Base-by-base conservation (phyloP, 495 filamentous ascomycete genomes). In the Aspergillus affinis region DNA sequence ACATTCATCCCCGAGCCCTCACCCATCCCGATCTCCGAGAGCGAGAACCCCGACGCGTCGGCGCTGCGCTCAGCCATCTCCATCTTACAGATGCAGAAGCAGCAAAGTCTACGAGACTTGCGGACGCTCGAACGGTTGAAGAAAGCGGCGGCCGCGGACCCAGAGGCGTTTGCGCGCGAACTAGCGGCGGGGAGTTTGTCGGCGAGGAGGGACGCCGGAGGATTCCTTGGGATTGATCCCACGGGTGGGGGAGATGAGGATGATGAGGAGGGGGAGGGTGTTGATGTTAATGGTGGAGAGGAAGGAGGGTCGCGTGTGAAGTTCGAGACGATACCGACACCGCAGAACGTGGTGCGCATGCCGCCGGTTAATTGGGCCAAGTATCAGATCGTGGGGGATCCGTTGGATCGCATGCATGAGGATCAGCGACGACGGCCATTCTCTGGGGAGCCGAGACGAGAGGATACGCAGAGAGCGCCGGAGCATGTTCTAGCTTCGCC, bases 351-450 rank as follows among this genome's bases (percentile, higher is more conserved):
- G 3, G 84, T 94, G 9, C 87, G 92, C 36, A 89, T 85, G 77
- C 92, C 92, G 23, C 87, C 90, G 2, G 84, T 97, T 59, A 95
- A 95, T 76, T 97, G 92, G 92, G 84, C 84, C 6, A 91, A 95
- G 69, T 97, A 97, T 69, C 88, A 88, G 59, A 79, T 96, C 18
- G 86, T 92, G 1, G 92, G 91, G 26, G 87, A 89, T 57, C 80
- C 88, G 12, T 74, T 97, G 48, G 90, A 96, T 69, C 88, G 87
- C 71, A 78, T 96, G 63, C 92, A 97, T 74, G 81, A 84, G 57
- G 89, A 94, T 72, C 90, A 95, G 72, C 64, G 83, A 29, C 72
- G 73, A 52, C 79, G 88, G 45, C 92, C 92, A 0, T 76, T 72
- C 23, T 63, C 81, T 17, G 88, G 86, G 1, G 72, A 78, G 50